Conservation (phyloP, 371 early-diverging fungal genomes). For the Apophysomyces sp. region DNA sequence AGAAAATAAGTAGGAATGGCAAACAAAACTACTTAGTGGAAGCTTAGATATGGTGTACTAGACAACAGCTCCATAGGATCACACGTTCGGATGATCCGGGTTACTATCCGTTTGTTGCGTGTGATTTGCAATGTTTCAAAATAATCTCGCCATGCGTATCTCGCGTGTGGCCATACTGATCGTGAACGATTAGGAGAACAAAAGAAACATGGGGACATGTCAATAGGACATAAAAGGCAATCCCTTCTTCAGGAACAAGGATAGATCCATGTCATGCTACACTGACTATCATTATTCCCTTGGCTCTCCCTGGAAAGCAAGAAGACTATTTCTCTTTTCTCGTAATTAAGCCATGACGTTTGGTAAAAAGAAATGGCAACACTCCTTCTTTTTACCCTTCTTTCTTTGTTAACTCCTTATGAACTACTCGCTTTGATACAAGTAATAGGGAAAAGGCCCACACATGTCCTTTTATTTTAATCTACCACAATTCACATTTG, state of each 20-base stretch:
- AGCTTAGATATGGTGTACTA: too few relatives aligned
- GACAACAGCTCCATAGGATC: not conserved
- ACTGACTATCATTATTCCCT: not conserved
- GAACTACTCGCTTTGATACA: not conserved
- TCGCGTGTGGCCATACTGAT: conserved; percentile 1
- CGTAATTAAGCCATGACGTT: not conserved
- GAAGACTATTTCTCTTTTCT: not conserved
- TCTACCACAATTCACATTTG: conserved; percentile 55
- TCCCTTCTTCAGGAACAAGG: not conserved
- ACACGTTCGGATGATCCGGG: not conserved
- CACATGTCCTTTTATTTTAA: not conserved
- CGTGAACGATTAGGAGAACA: not conserved
- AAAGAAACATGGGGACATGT: not conserved
- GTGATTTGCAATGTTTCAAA: not conserved
- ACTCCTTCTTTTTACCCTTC: not conserved
- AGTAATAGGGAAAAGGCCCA: not conserved
- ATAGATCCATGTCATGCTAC: not conserved
- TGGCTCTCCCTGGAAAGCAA: not conserved
- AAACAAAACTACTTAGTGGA: too few relatives aligned
- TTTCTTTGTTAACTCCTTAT: not conserved
- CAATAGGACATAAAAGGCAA: not conserved
- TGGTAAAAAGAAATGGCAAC: not conserved
- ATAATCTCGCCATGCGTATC: not conserved
- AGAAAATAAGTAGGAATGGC: not conserved
- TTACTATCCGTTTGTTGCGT: not conserved